These are phyloP conservation scores for Pyricularia pennisetigena DNA, from an alignment of 2,329 filamentous ascomycete genomes.

Conservation along the genomic window DNA sequence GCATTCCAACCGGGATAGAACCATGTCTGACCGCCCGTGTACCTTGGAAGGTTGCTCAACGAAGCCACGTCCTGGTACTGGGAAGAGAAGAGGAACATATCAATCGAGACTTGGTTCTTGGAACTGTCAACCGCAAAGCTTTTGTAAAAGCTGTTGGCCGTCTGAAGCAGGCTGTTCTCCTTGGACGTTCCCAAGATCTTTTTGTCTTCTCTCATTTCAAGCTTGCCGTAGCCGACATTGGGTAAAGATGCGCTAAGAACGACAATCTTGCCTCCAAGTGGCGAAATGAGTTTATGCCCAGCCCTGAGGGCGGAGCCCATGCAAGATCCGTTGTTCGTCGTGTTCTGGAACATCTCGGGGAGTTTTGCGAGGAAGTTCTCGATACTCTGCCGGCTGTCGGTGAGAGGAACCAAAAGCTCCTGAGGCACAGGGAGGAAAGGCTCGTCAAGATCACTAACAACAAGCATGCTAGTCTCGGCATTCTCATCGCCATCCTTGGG, in stretches of 20 bases:
- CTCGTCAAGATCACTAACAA: slow-evolving; percentile 91
- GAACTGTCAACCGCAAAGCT: slow-evolving; percentile 98
- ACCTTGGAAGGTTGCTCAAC: slow-evolving; percentile 87
- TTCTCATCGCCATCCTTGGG: slow-evolving; percentile 80
- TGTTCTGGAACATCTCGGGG: slow-evolving; percentile 94
- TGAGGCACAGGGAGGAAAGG: slow-evolving; percentile 91
- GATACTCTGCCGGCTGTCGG: slow-evolving; percentile 82
- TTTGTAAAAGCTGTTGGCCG: slow-evolving; percentile 95
- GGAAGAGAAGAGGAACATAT: slow-evolving; percentile 95
- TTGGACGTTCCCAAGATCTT: slow-evolving; percentile 90
- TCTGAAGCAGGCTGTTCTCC: slow-evolving; percentile 79
- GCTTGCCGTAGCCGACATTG: slow-evolving; percentile 79
- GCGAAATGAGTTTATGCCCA: slow-evolving; percentile 90
- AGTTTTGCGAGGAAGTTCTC: slow-evolving; percentile 86
- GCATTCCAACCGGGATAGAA: slow-evolving; percentile 99
- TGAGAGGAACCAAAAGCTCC: slow-evolving; percentile 81
- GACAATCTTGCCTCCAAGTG: slow-evolving; percentile 88
- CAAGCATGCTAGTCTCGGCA: slow-evolving; percentile 80
- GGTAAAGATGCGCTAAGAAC: slow-evolving; percentile 85
- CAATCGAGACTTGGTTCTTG: slow-evolving; percentile 96
- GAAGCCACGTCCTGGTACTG: slow-evolving; percentile 97
- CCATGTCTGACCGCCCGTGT: slow-evolving; percentile 95
- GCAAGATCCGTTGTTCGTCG: slow-evolving; percentile 78
- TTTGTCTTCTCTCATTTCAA: slow-evolving; percentile 93
- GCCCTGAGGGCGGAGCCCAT: slow-evolving; percentile 91